These are phyloP conservation scores for Canavalia ensiformis DNA, from an alignment of 306 rosid species.

Conservation along the genomic window DNA sequence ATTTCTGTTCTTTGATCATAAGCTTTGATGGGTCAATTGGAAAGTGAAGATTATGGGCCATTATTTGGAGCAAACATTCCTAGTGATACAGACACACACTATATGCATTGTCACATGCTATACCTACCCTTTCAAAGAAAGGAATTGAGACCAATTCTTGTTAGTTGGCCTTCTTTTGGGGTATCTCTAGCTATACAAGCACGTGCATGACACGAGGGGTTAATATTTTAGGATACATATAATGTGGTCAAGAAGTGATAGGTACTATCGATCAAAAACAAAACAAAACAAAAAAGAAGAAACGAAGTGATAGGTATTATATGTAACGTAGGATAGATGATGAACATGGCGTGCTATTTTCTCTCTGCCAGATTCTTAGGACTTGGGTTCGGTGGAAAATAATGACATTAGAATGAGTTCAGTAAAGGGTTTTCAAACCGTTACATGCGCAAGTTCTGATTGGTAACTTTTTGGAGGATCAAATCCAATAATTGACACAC, in stretches of 20 bases:
- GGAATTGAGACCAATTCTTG: conserved; percentile 14
- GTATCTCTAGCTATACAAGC: background rate
- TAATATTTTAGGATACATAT: conserved; percentile 12
- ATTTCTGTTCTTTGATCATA: background rate
- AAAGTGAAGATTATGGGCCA: background rate
- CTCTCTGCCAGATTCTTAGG: background rate
- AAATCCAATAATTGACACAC: conserved; percentile 1
- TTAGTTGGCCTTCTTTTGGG: background rate
- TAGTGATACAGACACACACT: background rate
- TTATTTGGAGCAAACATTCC: conserved; percentile 36
- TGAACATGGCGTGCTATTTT: background rate
- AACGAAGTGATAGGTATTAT: background rate
- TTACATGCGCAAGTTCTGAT: background rate
- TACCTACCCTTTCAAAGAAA: conserved; percentile 19
- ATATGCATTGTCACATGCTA: background rate
- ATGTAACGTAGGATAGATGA: background rate
- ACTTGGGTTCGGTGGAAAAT: background rate
- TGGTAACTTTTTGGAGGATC: background rate
- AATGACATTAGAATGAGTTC: conserved; percentile 12
- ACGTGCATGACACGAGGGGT: background rate
- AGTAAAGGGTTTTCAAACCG: conserved; percentile 14
- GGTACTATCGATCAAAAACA: background rate
- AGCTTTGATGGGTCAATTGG: conserved; percentile 17
- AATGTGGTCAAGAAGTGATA: conserved; percentile 2
- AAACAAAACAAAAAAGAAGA: too few species aligned